phyloP scores from a whole-genome alignment of 2,329 filamentous ascomycete species.

The Venturia asperata region DNA sequence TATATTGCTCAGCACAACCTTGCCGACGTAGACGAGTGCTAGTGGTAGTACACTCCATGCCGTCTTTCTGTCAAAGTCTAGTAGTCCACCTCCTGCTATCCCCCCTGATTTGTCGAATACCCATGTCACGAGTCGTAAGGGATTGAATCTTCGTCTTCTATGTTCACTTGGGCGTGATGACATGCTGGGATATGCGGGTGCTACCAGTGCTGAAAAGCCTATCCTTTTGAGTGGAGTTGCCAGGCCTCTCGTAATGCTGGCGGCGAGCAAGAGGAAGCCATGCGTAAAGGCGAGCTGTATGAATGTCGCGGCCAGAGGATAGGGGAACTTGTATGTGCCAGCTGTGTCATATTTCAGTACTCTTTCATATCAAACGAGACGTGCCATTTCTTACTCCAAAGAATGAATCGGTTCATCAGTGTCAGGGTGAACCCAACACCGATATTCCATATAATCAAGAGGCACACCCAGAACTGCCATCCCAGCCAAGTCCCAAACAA shows the following conservation, averaged over 20 bases:
- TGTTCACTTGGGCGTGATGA: conserved; percentile 27
- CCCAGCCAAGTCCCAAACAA: conserved; percentile 42
- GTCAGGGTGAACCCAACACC: conserved; percentile 42
- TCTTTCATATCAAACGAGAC: conserved; percentile 23
- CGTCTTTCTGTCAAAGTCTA: conserved; percentile 45
- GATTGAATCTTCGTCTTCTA: conserved; percentile 26
- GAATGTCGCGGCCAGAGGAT: conserved; percentile 45
- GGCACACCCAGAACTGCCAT: conserved; percentile 42
- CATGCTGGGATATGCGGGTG: conserved; percentile 34
- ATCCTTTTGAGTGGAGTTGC: conserved; percentile 36
- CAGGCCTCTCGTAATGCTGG: conserved; percentile 43
- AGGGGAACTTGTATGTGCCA: conserved; percentile 46
- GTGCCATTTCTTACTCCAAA: conserved; percentile 35
- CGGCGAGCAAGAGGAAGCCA: conserved; percentile 40
- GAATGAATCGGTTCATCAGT: conserved; percentile 46
- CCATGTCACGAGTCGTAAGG: conserved; percentile 21
- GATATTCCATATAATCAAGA: conserved; percentile 43
- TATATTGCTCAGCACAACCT: conserved; percentile 47
- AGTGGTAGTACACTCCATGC: conserved; percentile 43
- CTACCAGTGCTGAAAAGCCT: conserved; percentile 39
- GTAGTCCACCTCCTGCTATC: conserved; percentile 47
- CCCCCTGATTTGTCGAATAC: conserved; percentile 39
- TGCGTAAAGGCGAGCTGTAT: conserved; percentile 47
- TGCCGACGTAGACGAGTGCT: conserved; percentile 44
- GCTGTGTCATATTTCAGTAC: conserved; percentile 27